Conservation (phyloP, 2,329 filamentous ascomycete genomes). For the Trichoderma arundinaceum region DNA sequence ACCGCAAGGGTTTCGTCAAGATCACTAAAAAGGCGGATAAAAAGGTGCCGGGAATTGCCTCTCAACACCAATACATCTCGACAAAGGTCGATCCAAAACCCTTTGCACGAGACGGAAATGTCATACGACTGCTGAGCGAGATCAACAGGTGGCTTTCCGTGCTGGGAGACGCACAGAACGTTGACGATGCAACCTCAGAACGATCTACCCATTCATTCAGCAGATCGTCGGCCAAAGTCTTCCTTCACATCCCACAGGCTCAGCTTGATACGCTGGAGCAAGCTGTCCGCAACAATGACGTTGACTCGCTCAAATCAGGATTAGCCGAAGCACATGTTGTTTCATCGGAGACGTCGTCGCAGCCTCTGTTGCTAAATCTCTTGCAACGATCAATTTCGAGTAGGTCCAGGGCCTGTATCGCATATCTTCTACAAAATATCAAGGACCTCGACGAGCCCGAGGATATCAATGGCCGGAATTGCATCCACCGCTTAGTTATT, state of each 20-base stretch:
- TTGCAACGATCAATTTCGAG: slow-evolving; percentile 77
- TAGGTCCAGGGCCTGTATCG: slow-evolving; percentile 71
- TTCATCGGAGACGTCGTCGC: slow-evolving; percentile 49
- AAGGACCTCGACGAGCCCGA: slow-evolving; percentile 81
- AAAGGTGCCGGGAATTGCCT: slow-evolving; percentile 76
- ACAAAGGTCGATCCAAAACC: slow-evolving; percentile 88
- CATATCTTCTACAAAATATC: slow-evolving; percentile 71
- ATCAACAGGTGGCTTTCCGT: slow-evolving; percentile 93
- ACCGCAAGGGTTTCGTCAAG: slow-evolving; percentile 92
- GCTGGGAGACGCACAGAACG: slow-evolving; percentile 76
- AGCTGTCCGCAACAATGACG: slow-evolving; percentile 72
- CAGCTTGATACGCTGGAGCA: slow-evolving; percentile 74
- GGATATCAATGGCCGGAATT: slow-evolving; percentile 93
- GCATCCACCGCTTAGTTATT: slow-evolving; percentile 89
- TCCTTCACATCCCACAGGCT: slow-evolving; percentile 71
- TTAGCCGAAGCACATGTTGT: slow-evolving; percentile 62
- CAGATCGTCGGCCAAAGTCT: slow-evolving; percentile 75
- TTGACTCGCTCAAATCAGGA: slow-evolving; percentile 58
- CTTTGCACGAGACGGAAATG: slow-evolving; percentile 76
- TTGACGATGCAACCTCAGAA: slow-evolving; percentile 76
- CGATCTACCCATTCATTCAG: slow-evolving; percentile 78
- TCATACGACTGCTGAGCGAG: slow-evolving; percentile 56
- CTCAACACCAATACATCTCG: slow-evolving; percentile 84
- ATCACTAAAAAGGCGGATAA: slow-evolving; percentile 99
- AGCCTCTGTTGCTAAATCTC: slow-evolving; percentile 77